These are phyloP conservation scores for Aegilops speltoides DNA, from an alignment of 176 grass and related monocot species.

Conservation along the genomic window DNA sequence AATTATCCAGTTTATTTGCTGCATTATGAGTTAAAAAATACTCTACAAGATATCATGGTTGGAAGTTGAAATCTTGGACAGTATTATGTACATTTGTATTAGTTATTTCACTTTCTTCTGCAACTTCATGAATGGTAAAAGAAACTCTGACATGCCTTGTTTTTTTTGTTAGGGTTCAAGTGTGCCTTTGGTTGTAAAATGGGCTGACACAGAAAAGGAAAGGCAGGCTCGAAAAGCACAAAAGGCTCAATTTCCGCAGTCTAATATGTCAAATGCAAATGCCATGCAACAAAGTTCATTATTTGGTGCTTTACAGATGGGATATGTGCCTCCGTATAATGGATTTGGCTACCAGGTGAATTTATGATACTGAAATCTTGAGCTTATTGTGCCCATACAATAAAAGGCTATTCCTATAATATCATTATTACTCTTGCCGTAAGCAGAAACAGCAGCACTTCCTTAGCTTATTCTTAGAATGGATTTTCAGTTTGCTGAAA, in stretches of 20 bases:
- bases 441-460: neutral
- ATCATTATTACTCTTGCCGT: neutral
- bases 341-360: constrained; percentile 96
- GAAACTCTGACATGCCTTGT: constrained; percentile 4
- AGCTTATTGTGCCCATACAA: constrained; percentile 10
- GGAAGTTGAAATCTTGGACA: neutral
- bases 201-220: constrained; percentile 99
- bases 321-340: constrained; percentile 90
- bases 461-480: neutral
- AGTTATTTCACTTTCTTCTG: neutral
- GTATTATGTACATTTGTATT: neutral
- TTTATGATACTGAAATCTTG: constrained; percentile 7
- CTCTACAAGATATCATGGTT: neutral
- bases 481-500: constrained; percentile 2
- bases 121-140: neutral
- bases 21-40: neutral
- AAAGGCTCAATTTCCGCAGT: constrained; percentile 73
- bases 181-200: constrained; percentile 99
- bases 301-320: constrained; percentile 87
- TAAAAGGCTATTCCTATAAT: neutral
- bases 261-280: constrained; percentile 59
- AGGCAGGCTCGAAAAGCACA: constrained; percentile 91
- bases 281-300: constrained; percentile 84
- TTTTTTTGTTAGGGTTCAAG: constrained; percentile 73
- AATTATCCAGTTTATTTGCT: neutral